Evolutionary conservation across 2,329 filamentous ascomycete genomes (phyloP).

Genomic region (Neoascochyta sp.): DNA sequence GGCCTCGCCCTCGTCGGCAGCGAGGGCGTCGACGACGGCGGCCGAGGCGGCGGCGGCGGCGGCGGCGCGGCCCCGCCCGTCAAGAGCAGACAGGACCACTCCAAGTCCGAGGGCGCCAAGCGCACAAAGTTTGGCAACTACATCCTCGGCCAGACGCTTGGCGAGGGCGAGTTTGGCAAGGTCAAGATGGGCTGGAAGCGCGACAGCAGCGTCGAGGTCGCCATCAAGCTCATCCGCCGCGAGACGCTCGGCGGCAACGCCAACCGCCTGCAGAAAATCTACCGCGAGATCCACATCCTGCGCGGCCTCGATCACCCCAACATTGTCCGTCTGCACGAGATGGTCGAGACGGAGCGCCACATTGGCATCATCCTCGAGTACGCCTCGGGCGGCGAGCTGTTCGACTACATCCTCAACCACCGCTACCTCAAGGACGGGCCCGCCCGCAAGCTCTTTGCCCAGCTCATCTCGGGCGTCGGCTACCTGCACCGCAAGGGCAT

Average conservation of each 20-base stretch:
- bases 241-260: constrained; percentile 87
- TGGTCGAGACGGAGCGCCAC: constrained; percentile 95
- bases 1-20: constrained; percentile 50
- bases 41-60: constrained; percentile 41
- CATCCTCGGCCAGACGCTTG: constrained; percentile 89
- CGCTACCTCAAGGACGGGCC: constrained; percentile 92
- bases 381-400: constrained; percentile 93
- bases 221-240: constrained; percentile 94
- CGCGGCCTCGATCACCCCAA: constrained; percentile 87
- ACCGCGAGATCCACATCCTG: constrained; percentile 92
- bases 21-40: constrained; percentile 50
- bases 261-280: constrained; percentile 88
- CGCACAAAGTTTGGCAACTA: constrained; percentile 92
- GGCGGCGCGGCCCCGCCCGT: too few species aligned
- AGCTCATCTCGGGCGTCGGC: constrained; percentile 92
- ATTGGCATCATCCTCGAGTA: constrained; percentile 99
- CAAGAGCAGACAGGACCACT: constrained; percentile 57
- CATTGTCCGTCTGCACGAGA: constrained; percentile 94
- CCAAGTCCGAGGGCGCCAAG: constrained; percentile 55
- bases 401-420: constrained; percentile 97
- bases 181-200: constrained; percentile 98
- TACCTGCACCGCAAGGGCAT: constrained; percentile 99
- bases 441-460: constrained; percentile 86
- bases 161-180: constrained; percentile 97
- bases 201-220: constrained; percentile 86